These are phyloP conservation scores for Lactuca saligna DNA, from an alignment of 129 eudicot genomes.

Conservation along the genomic window DNA sequence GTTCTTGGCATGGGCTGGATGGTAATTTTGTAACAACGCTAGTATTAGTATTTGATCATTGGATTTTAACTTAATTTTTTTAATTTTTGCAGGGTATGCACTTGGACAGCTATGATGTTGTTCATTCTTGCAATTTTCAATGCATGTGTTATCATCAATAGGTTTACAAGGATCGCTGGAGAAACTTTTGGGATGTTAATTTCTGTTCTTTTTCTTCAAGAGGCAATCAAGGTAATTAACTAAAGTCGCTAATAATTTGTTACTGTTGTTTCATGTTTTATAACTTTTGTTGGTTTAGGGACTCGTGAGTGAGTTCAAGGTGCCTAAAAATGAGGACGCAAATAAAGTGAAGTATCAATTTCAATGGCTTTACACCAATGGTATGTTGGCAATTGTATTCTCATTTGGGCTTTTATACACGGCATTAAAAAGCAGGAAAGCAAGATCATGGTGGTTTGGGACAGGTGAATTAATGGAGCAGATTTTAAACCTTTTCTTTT, in stretches of 20 bases:
- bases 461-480: conserved; percentile 34
- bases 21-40: conserved; percentile 34
- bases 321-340: conserved; percentile 40
- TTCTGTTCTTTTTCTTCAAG: conserved; percentile 44
- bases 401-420: conserved; percentile 55
- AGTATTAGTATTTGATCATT: neutral
- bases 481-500: neutral
- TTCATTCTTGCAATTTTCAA: conserved; percentile 57
- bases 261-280: conserved; percentile 1
- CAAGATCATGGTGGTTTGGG: conserved; percentile 62
- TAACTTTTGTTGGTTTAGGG: conserved; percentile 35
- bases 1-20: conserved; percentile 71
- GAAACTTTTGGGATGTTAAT: conserved; percentile 69
- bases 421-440: conserved; percentile 51
- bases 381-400: conserved; percentile 49
- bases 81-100: conserved; percentile 50
- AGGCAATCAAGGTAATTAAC: conserved; percentile 51
- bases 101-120: conserved; percentile 58
- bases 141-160: conserved; percentile 45
- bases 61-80: no score
- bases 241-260: neutral
- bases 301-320: conserved; percentile 46
- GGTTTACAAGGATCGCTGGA: conserved; percentile 62
- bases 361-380: conserved; percentile 63
- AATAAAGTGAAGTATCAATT: conserved; percentile 36